These are phyloP conservation scores for Taphrina wiesneri DNA, from an alignment of 1,139 yeast species.

Conservation along the genomic window DNA sequence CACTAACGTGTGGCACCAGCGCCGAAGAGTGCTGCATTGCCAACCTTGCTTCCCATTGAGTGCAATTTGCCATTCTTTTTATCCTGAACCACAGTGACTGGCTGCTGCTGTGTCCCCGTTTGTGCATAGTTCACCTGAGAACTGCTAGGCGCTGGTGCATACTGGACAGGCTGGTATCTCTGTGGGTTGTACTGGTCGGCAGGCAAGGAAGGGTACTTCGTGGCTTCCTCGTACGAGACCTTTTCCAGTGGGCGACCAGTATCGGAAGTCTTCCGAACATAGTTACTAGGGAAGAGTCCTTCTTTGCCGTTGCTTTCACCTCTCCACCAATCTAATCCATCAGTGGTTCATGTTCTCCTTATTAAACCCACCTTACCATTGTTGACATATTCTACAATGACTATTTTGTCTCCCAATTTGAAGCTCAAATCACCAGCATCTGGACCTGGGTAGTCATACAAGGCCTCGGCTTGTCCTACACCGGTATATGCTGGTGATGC, in stretches of 20 bases:
- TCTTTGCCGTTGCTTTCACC: conserved; percentile 53
- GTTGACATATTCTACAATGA: conserved; percentile 75
- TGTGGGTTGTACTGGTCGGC: conserved; percentile 45
- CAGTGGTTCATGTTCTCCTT: not conserved
- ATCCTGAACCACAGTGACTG: conserved; percentile 41
- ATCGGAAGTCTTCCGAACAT: conserved; percentile 51
- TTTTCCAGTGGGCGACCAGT: conserved; percentile 6
- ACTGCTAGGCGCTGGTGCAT: conserved; percentile 40
- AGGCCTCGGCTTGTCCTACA: conserved; percentile 43
- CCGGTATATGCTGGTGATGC: conserved; percentile 32
- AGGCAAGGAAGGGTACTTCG: conserved; percentile 41
- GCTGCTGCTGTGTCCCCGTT: conserved; percentile 42
- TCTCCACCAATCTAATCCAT: conserved; percentile 47
- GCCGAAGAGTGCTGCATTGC: conserved; percentile 92
- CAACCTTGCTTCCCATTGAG: conserved; percentile 72
- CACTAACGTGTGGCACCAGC: conserved; percentile 79
- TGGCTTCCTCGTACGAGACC: conserved; percentile 47
- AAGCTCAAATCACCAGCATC: conserved; percentile 73
- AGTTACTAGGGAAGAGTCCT: conserved; percentile 90
- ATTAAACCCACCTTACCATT: conserved; percentile 67
- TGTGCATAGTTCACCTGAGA: conserved; percentile 41
- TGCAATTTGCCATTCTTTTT: conserved; percentile 54
- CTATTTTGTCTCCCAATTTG: conserved; percentile 65
- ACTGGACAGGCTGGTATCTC: conserved; percentile 44
- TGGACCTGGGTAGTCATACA: conserved; percentile 69